Conservation (phyloP, 768 basidiomycete genomes). For the Rhizopogon rudus region DNA sequence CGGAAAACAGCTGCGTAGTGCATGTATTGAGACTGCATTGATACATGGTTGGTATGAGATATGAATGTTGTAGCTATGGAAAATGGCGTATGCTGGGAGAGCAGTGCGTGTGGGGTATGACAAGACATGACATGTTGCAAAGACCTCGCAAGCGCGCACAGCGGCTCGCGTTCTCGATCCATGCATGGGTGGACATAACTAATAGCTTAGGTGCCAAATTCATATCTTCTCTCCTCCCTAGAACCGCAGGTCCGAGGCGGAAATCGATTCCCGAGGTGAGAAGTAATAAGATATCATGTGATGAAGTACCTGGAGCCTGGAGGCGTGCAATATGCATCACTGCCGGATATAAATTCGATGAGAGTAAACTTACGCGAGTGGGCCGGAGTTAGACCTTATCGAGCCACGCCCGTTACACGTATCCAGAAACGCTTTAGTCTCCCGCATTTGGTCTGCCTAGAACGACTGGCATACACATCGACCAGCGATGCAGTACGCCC, state of each 20-base stretch:
- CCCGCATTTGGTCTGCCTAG: constrained; percentile 14
- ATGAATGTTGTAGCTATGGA: constrained; percentile 1
- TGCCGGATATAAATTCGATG: neutral
- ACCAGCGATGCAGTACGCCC: constrained; percentile 28
- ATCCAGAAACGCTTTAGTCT: constrained; percentile 25
- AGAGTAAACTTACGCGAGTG: neutral
- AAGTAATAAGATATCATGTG: neutral
- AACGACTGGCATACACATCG: constrained; percentile 14
- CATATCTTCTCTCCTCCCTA: neutral
- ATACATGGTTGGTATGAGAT: constrained; percentile 9
- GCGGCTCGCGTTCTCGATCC: neutral
- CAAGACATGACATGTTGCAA: constrained; percentile 13
- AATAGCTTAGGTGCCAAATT: neutral
- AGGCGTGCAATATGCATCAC: neutral
- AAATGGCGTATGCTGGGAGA: neutral
- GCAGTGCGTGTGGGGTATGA: constrained; percentile 8
- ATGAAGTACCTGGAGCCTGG: neutral
- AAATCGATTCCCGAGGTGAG: neutral
- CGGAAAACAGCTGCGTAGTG: constrained; percentile 15
- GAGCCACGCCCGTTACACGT: constrained; percentile 14
- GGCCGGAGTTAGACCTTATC: constrained; percentile 9
- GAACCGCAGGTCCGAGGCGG: neutral
- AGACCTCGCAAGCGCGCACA: neutral
- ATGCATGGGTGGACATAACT: neutral
- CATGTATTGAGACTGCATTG: constrained; percentile 8